Evolutionary conservation across 116 monocot genomes (phyloP).

Genomic region (Papilionanthe hybrid): DNA sequence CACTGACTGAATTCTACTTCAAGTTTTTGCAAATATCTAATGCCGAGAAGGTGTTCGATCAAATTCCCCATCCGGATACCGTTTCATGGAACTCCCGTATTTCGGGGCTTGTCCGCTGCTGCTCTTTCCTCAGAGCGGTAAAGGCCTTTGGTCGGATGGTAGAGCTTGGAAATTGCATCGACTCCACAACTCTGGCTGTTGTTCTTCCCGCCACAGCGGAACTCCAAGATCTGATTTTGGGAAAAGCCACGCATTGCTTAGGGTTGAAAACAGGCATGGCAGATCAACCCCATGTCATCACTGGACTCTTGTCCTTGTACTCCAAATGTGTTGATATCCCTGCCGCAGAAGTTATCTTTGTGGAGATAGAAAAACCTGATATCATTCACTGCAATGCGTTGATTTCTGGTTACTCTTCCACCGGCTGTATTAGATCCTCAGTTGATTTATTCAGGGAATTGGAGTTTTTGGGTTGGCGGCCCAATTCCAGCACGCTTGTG

Average conservation of each 20-base stretch:
- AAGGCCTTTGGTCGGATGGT: constrained; percentile 9
- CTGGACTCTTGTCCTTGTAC: constrained; percentile 19
- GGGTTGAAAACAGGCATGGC: constrained; percentile 13
- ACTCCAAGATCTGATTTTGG: constrained; percentile 6
- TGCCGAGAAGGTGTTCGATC: constrained; percentile 20
- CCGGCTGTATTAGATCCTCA: constrained; percentile 1
- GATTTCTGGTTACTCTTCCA: constrained; percentile 20
- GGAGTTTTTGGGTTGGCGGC: constrained; percentile 8
- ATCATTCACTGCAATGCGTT: constrained; percentile 16
- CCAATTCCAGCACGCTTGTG: constrained; percentile 22
- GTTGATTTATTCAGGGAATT: constrained; percentile 16
- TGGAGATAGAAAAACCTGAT: constrained; percentile 10
- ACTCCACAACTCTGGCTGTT: constrained; percentile 20
- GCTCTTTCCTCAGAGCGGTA: constrained; percentile 3
- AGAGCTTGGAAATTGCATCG: background rate
- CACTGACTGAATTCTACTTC: constrained; percentile 16
- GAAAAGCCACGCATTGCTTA: constrained; percentile 6
- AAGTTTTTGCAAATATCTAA: background rate
- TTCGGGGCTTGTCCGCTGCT: constrained; percentile 13
- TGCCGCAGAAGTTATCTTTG: constrained; percentile 6
- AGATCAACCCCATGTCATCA: constrained; percentile 11
- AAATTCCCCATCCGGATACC: constrained; percentile 16
- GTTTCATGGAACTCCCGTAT: constrained; percentile 18
- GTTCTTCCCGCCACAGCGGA: constrained; percentile 20
- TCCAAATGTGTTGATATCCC: constrained; percentile 18